Conservation (phyloP, 2,329 filamentous ascomycete species). For the Rosellinia necatrix region DNA sequence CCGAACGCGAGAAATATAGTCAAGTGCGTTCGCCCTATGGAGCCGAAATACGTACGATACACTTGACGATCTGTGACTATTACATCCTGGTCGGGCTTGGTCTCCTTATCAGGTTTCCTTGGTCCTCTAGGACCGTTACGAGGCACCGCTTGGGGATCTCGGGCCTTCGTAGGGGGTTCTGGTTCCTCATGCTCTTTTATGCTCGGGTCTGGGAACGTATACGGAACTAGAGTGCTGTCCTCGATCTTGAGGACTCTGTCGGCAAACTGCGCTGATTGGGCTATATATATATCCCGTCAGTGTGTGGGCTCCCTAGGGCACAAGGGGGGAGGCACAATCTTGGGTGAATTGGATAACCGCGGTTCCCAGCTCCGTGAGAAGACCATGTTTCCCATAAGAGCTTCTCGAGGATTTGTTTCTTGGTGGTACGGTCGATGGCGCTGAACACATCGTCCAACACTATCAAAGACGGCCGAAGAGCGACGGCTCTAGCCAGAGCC, state of each 20-base stretch:
- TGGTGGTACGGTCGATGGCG: constrained; percentile 30
- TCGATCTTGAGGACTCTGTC: constrained; percentile 23
- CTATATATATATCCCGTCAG: constrained; percentile 6
- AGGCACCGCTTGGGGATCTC: neutral
- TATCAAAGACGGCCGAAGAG: constrained; percentile 27
- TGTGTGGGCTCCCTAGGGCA: neutral
- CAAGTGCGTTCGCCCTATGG: constrained; percentile 24
- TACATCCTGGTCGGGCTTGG: neutral
- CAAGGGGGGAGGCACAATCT: constrained; percentile 22
- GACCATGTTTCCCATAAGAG: constrained; percentile 23
- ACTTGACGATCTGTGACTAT: constrained; percentile 24
- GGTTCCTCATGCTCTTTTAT: neutral
- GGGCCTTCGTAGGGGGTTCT: neutral
- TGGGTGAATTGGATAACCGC: constrained; percentile 33
- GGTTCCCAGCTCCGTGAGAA: constrained; percentile 15
- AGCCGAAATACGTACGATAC: constrained; percentile 28
- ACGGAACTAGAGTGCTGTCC: constrained; percentile 8
- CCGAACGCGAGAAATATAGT: constrained; percentile 24
- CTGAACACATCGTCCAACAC: constrained; percentile 37
- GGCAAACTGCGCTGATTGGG: constrained; percentile 17
- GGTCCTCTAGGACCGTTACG: neutral
- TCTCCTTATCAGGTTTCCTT: constrained; percentile 1
- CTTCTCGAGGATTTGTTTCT: constrained; percentile 18
- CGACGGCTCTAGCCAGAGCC: constrained; percentile 34
- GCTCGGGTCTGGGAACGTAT: constrained; percentile 4